Evolutionary conservation across 768 basidiomycete genomes (phyloP).

Genomic region (Daedalea quercina): DNA sequence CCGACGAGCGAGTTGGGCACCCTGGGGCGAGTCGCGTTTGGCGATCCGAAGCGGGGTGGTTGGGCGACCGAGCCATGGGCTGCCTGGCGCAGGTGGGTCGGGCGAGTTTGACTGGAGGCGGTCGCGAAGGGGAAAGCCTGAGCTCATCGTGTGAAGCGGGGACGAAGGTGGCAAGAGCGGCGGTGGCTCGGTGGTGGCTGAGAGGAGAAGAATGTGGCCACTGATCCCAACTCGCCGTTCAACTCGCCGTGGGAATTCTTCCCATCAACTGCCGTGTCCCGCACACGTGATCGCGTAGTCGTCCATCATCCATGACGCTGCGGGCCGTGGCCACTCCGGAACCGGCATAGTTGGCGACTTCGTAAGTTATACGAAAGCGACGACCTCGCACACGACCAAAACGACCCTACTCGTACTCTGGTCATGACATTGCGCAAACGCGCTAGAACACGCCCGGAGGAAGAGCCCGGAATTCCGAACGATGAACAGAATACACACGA

Average conservation of each 20-base stretch:
- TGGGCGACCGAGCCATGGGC: conserved; percentile 29
- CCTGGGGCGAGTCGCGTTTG: conserved; percentile 51
- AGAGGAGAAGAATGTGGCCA: conserved; percentile 3
- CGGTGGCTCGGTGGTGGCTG: conserved; percentile 2
- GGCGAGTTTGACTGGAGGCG: conserved; percentile 15
- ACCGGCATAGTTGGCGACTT: too few relatives aligned
- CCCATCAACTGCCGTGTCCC: conserved; percentile 13
- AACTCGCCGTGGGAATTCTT: conserved; percentile 1
- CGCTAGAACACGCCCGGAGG: neutral
- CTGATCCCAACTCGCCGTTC: neutral
- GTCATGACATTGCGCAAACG: neutral
- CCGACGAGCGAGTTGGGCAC: conserved; percentile 56
- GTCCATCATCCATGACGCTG: neutral
- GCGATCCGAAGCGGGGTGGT: conserved; percentile 64
- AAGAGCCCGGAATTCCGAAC: neutral
- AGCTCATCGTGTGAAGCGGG: conserved; percentile 11
- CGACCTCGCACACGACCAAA: neutral
- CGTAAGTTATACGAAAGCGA: neutral
- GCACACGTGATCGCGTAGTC: conserved; percentile 12
- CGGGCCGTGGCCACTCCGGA: too few relatives aligned
- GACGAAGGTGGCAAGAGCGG: neutral
- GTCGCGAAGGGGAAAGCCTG: conserved; percentile 13
- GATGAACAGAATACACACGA: neutral
- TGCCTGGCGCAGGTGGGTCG: conserved; percentile 1
- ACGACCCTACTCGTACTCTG: neutral